Evolutionary conservation across 1,284 basidiomycete genomes (phyloP).

Genomic region (Calocybe gambosa): DNA sequence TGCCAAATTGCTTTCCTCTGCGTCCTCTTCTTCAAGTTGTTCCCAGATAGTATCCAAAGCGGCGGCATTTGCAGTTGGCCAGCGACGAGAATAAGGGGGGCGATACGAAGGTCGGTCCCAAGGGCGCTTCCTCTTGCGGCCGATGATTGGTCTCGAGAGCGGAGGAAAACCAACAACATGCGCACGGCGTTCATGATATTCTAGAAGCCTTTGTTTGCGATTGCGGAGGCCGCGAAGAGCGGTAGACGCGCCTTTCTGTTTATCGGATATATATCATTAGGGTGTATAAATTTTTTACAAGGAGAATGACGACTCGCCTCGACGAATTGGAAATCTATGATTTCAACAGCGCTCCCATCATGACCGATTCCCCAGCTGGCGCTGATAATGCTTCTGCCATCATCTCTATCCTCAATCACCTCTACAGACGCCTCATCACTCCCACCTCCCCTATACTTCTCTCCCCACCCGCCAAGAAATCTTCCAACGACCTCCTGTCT

Average conservation of each 20-base stretch:
- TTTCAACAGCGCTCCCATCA: slow-evolving; percentile 69
- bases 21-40: slow-evolving; percentile 27
- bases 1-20: slow-evolving; percentile 18
- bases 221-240: slow-evolving; percentile 49
- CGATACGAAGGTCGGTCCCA: slow-evolving; percentile 25
- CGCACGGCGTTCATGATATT: slow-evolving; percentile 56
- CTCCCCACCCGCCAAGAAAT: slow-evolving; percentile 45
- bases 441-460: slow-evolving; percentile 24
- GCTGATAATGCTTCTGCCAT: slow-evolving; percentile 56
- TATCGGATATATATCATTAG: slow-evolving; percentile 6
- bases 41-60: slow-evolving; percentile 27
- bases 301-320: slow-evolving; percentile 38
- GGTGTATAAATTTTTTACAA: slow-evolving; percentile 6
- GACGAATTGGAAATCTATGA: slow-evolving; percentile 54
- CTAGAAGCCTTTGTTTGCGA: slow-evolving; percentile 56
- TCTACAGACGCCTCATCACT: slow-evolving; percentile 19
- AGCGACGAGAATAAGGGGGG: slow-evolving; percentile 17
- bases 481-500: slow-evolving; percentile 42
- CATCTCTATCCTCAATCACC: slow-evolving; percentile 46
- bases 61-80: slow-evolving; percentile 27
- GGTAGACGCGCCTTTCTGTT: slow-evolving; percentile 43
- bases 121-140: slow-evolving; percentile 33
- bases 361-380: slow-evolving; percentile 70
- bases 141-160: slow-evolving; percentile 24
- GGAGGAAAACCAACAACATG: slow-evolving; percentile 42